These are phyloP conservation scores for Cladorrhinum samala DNA, from an alignment of 495 filamentous ascomycete genomes.

Conservation along the genomic window DNA sequence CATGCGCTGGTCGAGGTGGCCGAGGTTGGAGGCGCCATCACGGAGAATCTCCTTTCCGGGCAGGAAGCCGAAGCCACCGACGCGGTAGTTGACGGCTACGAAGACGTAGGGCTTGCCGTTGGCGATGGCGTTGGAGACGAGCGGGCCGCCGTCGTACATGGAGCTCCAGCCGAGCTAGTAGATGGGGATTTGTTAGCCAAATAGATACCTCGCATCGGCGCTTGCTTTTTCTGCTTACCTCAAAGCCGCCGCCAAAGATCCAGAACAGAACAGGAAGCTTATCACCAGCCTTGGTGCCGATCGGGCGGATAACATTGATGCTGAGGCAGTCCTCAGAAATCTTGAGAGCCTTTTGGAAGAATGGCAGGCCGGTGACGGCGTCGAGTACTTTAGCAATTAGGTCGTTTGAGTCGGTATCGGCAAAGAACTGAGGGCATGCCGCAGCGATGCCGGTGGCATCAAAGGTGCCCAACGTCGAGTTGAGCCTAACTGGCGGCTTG, in stretches of 20 bases:
- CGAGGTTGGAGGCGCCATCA: slow-evolving; percentile 57
- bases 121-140: slow-evolving; percentile 47
- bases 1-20: slow-evolving; percentile 61
- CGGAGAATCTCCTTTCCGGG: slow-evolving; percentile 56
- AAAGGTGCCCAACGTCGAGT: slow-evolving; percentile 40
- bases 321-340: slow-evolving; percentile 64
- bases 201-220: not conserved
- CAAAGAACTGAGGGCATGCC: slow-evolving; percentile 52
- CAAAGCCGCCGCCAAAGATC: slow-evolving; percentile 71
- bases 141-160: slow-evolving; percentile 52
- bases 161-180: slow-evolving; percentile 41
- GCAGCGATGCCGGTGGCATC: slow-evolving; percentile 44
- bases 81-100: slow-evolving; percentile 58
- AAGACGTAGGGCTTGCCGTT: slow-evolving; percentile 57
- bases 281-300: slow-evolving; percentile 45
- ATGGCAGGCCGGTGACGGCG: slow-evolving; percentile 46
- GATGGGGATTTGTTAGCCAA: slow-evolving; percentile 7
- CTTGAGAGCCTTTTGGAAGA: slow-evolving; percentile 47
- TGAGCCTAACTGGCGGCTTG: slow-evolving; percentile 36
- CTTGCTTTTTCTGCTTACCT: slow-evolving; percentile 24
- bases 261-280: slow-evolving; percentile 65
- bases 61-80: slow-evolving; percentile 56
- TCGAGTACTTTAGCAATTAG: slow-evolving; percentile 46
- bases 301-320: slow-evolving; percentile 58
- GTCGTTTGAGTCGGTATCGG: slow-evolving; percentile 36